A percentile compares a stretch with the other conserved stretches of the same genome.
phyloP scores from a whole-genome alignment of 305 asterid species.

The Plantago rigida region DNA sequence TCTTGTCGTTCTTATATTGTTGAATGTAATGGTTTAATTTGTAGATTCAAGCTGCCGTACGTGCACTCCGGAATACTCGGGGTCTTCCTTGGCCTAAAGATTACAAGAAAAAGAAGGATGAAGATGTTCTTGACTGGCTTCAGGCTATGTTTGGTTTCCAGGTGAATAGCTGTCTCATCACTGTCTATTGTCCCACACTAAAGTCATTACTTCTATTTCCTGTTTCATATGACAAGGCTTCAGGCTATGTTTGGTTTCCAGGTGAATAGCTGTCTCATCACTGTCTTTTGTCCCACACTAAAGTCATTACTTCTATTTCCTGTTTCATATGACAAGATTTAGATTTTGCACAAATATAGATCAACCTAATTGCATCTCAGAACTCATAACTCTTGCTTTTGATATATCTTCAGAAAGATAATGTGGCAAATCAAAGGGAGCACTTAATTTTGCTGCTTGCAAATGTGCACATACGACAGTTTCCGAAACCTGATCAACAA shows the following conservation, averaged over 20 bases:
- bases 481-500: constrained; percentile 95
- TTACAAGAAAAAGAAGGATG: constrained; percentile 93
- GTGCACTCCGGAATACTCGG: constrained; percentile 74
- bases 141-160: constrained; percentile 98
- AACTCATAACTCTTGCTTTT: constrained; percentile 21
- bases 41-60: constrained; percentile 93
- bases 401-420: constrained; percentile 69
- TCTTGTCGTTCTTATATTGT: constrained; percentile 15
- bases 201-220: not conserved
- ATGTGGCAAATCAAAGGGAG: constrained; percentile 90
- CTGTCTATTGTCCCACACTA: not conserved
- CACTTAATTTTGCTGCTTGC: constrained; percentile 95
- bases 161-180: constrained; percentile 34
- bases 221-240: not conserved
- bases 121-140: constrained; percentile 98
- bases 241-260: constrained; percentile 99
- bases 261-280: constrained; percentile 34
- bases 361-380: constrained; percentile 3
- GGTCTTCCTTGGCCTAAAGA: constrained; percentile 99
- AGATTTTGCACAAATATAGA: not conserved
- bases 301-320: not conserved
- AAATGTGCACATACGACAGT: constrained; percentile 90
- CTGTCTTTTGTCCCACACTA: not conserved
- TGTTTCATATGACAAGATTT: not conserved
- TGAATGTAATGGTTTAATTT: constrained; percentile 19